phyloP scores from a whole-genome alignment of 345 rosid genomes.

The Adansonia digitata region DNA sequence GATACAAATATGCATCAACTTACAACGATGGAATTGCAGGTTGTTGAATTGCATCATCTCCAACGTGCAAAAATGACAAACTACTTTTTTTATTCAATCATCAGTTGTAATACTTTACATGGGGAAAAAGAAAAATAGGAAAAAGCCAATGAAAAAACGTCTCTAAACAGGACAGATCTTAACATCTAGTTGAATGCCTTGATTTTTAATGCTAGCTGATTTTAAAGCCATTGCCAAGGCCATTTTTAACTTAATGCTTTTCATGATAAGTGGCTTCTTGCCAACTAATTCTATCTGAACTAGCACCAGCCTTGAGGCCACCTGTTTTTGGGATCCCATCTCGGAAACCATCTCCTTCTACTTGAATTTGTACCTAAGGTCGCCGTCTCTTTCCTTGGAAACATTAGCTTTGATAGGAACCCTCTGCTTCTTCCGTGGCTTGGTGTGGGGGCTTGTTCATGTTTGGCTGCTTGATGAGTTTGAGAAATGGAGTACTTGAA shows the following conservation, averaged over 20 bases:
- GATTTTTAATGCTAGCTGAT: not conserved
- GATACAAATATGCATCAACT: not conserved
- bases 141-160: not conserved
- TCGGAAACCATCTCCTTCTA: constrained; percentile 38
- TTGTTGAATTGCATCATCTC: not conserved
- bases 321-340: constrained; percentile 45
- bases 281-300: not conserved
- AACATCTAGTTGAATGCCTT: constrained; percentile 8
- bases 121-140: not conserved
- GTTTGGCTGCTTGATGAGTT: not conserved
- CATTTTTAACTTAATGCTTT: not conserved
- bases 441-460: constrained; percentile 17
- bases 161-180: not conserved
- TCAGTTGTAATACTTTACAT: not conserved
- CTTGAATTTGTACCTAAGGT: constrained; percentile 17
- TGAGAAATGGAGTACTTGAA: not conserved
- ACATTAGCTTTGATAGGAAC: constrained; percentile 19
- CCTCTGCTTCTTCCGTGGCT: constrained; percentile 14
- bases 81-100: not conserved
- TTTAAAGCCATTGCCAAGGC: not conserved
- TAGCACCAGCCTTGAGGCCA: constrained; percentile 69
- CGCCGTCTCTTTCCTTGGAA: constrained; percentile 15
- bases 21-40: not conserved
- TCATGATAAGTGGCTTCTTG: not conserved
- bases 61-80: not conserved